Percentiles rank a stretch among this genome's conserved stretches.
These are phyloP conservation scores for Madurella mycetomatis DNA, from an alignment of 2,329 filamentous ascomycete genomes.

Conservation along the genomic window DNA sequence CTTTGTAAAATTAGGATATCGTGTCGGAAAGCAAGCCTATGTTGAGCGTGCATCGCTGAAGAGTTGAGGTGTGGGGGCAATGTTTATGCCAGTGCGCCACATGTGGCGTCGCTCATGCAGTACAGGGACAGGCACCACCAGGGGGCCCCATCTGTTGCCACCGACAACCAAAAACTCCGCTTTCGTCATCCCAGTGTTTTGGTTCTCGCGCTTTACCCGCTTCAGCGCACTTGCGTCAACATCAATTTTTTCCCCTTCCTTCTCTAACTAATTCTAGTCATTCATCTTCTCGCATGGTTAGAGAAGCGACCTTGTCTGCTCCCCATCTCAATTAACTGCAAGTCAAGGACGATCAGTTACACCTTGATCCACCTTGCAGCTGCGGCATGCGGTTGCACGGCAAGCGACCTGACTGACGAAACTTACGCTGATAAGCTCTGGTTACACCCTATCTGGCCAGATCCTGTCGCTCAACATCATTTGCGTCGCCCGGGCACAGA, in stretches of 20 bases:
- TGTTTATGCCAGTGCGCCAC: neutral
- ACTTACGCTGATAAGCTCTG: neutral
- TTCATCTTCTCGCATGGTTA: conserved; percentile 2
- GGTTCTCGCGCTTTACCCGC: conserved; percentile 5
- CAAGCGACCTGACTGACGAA: neutral
- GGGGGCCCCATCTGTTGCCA: conserved; percentile 23
- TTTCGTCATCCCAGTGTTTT: conserved; percentile 22
- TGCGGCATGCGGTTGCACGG: neutral
- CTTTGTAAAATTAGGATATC: too few relatives aligned
- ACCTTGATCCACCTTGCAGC: neutral
- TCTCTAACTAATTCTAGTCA: neutral
- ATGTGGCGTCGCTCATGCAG: conserved; percentile 8
- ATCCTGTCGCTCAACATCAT: neutral
- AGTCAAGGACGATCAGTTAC: neutral
- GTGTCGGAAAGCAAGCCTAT: too few relatives aligned
- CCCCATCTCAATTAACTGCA: neutral
- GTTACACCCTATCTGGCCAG: neutral
- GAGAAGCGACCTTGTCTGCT: neutral
- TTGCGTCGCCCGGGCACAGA: neutral
- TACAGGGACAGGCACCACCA: conserved; percentile 1
- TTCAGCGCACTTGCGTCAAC: conserved; percentile 5
- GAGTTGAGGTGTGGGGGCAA: too few relatives aligned
- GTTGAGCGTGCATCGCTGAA: too few relatives aligned
- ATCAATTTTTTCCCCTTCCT: conserved; percentile 8
- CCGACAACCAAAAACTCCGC: conserved; percentile 22